Percentiles rank a stretch among this genome's conserved stretches.
Evolutionary conservation across 225 moss, liverwort and hornwort genomes (phyloP).

Genomic region (Lunularia cruciata): DNA sequence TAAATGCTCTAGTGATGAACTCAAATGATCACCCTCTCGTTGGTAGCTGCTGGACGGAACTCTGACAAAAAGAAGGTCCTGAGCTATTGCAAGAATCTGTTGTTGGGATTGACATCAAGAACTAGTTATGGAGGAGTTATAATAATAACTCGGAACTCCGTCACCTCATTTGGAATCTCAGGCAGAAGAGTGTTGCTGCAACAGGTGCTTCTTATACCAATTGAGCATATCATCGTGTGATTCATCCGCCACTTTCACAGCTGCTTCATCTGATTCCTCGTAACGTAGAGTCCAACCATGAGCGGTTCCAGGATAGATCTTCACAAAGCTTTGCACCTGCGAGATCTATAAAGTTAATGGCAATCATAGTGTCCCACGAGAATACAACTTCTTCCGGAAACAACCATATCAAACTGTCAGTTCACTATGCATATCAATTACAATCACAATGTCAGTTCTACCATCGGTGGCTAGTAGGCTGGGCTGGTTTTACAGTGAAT

Average conservation of each 20-base stretch:
- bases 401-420: background rate
- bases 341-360: background rate
- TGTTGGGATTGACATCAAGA: too few species aligned
- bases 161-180: too few species aligned
- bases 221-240: slow-evolving; percentile 52
- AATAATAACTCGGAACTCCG: too few species aligned
- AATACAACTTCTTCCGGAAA: background rate
- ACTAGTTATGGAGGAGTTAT: too few species aligned
- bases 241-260: slow-evolving; percentile 49
- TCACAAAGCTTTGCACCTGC: slow-evolving; percentile 50
- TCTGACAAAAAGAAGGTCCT: too few species aligned
- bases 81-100: too few species aligned
- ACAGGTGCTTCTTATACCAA: slow-evolving; percentile 59
- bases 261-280: slow-evolving; percentile 40
- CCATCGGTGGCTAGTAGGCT: too few species aligned
- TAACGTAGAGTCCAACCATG: slow-evolving; percentile 68
- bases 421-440: too few species aligned
- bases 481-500: background rate
- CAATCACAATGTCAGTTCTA: background rate
- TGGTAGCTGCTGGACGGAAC: too few species aligned
- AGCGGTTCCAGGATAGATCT: slow-evolving; percentile 48
- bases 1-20: too few species aligned
- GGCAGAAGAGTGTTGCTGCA: background rate
- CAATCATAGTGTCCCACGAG: too few species aligned
- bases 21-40: too few species aligned